A percentile compares a stretch with the other conserved stretches of the same genome.
Conservation (phyloP, 2,329 filamentous ascomycete genomes). For the Trichoderma hamatum region DNA sequence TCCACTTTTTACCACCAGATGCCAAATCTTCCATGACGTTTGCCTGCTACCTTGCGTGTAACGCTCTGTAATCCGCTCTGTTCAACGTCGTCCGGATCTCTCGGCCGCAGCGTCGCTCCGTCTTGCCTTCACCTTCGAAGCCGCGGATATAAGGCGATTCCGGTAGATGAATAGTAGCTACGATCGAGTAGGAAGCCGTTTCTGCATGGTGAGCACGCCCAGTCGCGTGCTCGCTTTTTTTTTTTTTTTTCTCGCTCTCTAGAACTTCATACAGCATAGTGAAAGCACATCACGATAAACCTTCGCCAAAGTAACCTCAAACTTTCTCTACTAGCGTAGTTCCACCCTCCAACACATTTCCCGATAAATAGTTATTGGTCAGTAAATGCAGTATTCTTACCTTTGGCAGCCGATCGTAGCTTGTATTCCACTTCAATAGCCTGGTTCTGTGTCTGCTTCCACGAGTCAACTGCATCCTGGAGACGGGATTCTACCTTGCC, state of each 20-base stretch:
- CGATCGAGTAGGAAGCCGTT: not conserved
- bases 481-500: conserved; percentile 32
- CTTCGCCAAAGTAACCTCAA: not conserved
- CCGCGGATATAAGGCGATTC: not conserved
- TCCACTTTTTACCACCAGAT: conserved; percentile 2
- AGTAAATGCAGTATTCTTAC: conserved; percentile 32
- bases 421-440: conserved; percentile 34
- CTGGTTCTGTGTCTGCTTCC: conserved; percentile 29
- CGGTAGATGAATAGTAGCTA: not conserved
- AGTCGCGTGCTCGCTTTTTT: not conserved
- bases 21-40: conserved; percentile 15
- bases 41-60: not conserved
- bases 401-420: conserved; percentile 34
- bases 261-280: not conserved
- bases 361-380: not conserved
- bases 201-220: not conserved
- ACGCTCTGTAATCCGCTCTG: not conserved
- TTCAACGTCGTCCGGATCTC: conserved; percentile 1
- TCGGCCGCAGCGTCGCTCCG: not conserved
- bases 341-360: not conserved
- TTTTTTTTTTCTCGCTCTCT: not conserved
- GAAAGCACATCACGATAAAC: not conserved
- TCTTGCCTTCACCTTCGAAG: not conserved
- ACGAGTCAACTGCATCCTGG: conserved; percentile 31
- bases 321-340: not conserved